Evolutionary conservation across 257 asterid species (phyloP).

Genomic region (Buddleja alternifolia): DNA sequence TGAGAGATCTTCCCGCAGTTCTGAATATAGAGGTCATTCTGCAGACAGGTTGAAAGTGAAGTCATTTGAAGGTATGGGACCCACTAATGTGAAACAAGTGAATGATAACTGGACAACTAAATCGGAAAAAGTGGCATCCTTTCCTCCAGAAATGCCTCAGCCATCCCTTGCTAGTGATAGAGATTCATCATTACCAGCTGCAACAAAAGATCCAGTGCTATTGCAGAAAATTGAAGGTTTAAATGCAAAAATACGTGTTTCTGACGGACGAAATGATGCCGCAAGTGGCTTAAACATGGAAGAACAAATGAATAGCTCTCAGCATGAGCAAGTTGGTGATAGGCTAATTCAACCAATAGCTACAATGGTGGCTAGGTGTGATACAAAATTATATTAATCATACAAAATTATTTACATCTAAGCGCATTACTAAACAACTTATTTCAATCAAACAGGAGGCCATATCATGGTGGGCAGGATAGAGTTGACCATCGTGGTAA

Average conservation of each 20-base stretch:
- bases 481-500: constrained; percentile 58
- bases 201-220: constrained; percentile 52
- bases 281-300: constrained; percentile 37
- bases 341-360: constrained; percentile 46
- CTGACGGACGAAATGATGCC: constrained; percentile 59
- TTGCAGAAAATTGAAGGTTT: constrained; percentile 83
- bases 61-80: constrained; percentile 44
- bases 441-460: constrained; percentile 53
- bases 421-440: constrained; percentile 29
- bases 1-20: constrained; percentile 37
- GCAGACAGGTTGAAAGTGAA: constrained; percentile 39
- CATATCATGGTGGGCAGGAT: constrained; percentile 53
- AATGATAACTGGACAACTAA: constrained; percentile 46
- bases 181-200: constrained; percentile 43
- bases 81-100: constrained; percentile 40
- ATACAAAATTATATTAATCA: constrained; percentile 9
- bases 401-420: background rate
- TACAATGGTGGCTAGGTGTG: constrained; percentile 55
- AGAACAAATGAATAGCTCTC: constrained; percentile 48
- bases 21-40: constrained; percentile 47
- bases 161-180: constrained; percentile 36
- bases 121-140: constrained; percentile 39
- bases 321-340: constrained; percentile 44
- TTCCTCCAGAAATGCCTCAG: constrained; percentile 44
- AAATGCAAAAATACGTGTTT: constrained; percentile 75